phyloP scores from a whole-genome alignment of 108 stramenopile genomes.

The Conticribra weissflogii region DNA sequence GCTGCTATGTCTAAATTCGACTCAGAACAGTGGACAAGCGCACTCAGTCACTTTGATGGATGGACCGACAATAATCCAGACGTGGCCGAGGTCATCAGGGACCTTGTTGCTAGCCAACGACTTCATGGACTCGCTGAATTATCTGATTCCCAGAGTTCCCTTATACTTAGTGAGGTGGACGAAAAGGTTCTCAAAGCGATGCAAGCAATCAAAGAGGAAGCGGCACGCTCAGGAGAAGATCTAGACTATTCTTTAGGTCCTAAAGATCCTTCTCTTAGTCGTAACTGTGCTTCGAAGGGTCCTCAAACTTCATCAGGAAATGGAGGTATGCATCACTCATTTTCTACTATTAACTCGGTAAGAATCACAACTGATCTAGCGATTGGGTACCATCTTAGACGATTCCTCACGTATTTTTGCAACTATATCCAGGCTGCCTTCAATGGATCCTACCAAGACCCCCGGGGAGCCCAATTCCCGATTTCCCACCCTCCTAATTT shows the following conservation, averaged over 20 bases:
- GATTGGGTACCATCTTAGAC: no score
- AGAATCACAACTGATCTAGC: neutral
- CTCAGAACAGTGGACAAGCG: constrained; percentile 84
- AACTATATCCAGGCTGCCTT: neutral
- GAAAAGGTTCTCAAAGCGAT: constrained; percentile 78
- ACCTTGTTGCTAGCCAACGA: constrained; percentile 54
- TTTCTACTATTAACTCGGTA: neutral
- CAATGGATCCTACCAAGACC: neutral
- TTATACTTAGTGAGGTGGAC: constrained; percentile 77
- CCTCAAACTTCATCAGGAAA: no score
- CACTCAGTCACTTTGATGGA: constrained; percentile 70
- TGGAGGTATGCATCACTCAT: no score
- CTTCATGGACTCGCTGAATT: constrained; percentile 56
- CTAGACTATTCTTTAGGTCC: constrained; percentile 31
- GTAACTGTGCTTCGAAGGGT: neutral
- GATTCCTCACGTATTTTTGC: neutral
- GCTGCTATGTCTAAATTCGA: constrained; percentile 81
- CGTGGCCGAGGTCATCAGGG: constrained; percentile 48
- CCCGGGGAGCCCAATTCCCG: neutral
- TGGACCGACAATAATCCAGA: constrained; percentile 62
- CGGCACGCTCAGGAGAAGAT: constrained; percentile 36
- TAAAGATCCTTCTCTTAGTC: neutral
- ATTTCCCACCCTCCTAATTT: neutral
- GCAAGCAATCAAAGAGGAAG: constrained; percentile 64
- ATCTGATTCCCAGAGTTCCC: constrained; percentile 69